Percentiles rank a stretch among this genome's conserved stretches.
Conservation (phyloP, 352 stramenopile species). For the Globisporangium polare region DNA sequence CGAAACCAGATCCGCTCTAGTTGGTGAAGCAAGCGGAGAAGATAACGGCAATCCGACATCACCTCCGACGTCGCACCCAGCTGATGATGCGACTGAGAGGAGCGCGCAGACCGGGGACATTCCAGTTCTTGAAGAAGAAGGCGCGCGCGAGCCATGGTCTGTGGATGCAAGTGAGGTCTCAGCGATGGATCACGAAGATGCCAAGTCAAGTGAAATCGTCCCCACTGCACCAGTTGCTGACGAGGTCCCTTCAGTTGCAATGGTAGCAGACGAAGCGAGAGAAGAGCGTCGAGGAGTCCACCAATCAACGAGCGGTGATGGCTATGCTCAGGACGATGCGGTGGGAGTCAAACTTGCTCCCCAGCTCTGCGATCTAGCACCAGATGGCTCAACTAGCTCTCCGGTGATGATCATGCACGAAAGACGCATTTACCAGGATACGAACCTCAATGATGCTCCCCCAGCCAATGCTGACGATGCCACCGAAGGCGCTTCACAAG, state of each 20-base stretch:
- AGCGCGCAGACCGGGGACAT: too few species aligned
- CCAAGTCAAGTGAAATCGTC: not conserved
- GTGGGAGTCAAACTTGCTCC: not conserved
- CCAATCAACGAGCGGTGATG: not conserved
- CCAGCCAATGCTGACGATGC: not conserved
- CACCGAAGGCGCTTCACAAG: not conserved
- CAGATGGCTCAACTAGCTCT: not conserved
- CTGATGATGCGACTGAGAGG: too few species aligned
- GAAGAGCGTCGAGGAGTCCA: not conserved
- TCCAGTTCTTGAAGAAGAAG: too few species aligned
- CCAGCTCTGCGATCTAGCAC: not conserved
- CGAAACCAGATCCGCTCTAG: not conserved
- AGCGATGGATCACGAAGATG: not conserved
- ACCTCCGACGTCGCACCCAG: too few species aligned
- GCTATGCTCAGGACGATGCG: not conserved
- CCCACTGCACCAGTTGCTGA: not conserved
- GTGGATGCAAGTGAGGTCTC: not conserved
- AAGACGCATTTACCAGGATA: not conserved
- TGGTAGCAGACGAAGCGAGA: not conserved
- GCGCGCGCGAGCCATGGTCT: not conserved
- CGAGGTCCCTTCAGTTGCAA: not conserved
- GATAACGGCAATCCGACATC: not conserved
- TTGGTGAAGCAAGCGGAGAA: not conserved
- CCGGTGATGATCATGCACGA: not conserved
- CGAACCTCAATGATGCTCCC: not conserved